A percentile compares a stretch with the other conserved stretches of the same genome.
These are phyloP conservation scores for Fusarium sp. DNA, from an alignment of 2,329 filamentous ascomycete species.

Conservation along the genomic window DNA sequence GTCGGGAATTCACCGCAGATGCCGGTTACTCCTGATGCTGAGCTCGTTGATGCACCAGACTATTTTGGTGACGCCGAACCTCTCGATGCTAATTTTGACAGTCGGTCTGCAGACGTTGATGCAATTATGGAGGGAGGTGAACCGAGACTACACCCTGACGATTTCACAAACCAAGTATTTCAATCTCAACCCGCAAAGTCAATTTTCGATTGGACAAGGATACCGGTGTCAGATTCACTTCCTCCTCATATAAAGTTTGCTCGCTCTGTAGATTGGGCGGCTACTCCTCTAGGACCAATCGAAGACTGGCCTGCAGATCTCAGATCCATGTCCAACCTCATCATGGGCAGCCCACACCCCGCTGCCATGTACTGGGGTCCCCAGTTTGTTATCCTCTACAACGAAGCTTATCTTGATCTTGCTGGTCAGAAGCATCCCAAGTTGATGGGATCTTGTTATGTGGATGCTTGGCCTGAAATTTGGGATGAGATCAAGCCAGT, in stretches of 20 bases:
- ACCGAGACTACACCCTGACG: conserved; percentile 55
- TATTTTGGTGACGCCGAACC: conserved; percentile 58
- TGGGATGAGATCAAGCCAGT: conserved; percentile 78
- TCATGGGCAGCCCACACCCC: conserved; percentile 83
- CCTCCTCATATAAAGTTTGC: conserved; percentile 80
- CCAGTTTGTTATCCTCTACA: conserved; percentile 77
- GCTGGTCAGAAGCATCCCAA: conserved; percentile 82
- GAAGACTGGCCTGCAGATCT: conserved; percentile 79
- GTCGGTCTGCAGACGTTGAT: conserved; percentile 22
- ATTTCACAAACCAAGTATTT: conserved; percentile 59
- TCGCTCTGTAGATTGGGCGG: conserved; percentile 78
- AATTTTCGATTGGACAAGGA: conserved; percentile 85
- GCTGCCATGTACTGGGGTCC: conserved; percentile 85
- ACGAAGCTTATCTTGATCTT: conserved; percentile 78
- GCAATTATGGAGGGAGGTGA: conserved; percentile 48
- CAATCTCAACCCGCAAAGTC: conserved; percentile 55
- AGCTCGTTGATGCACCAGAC: conserved; percentile 53
- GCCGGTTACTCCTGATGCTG: conserved; percentile 52
- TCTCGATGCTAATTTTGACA: conserved; percentile 23
- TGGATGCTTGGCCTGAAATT: conserved; percentile 78
- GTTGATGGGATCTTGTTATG: conserved; percentile 80
- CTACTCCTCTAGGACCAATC: conserved; percentile 80
- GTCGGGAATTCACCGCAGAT: conserved; percentile 56
- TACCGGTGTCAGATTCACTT: conserved; percentile 73
- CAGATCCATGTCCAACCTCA: conserved; percentile 82